These are phyloP conservation scores for Coniferiporia sulphurascens DNA, from an alignment of 1,284 basidiomycete species.

Conservation along the genomic window DNA sequence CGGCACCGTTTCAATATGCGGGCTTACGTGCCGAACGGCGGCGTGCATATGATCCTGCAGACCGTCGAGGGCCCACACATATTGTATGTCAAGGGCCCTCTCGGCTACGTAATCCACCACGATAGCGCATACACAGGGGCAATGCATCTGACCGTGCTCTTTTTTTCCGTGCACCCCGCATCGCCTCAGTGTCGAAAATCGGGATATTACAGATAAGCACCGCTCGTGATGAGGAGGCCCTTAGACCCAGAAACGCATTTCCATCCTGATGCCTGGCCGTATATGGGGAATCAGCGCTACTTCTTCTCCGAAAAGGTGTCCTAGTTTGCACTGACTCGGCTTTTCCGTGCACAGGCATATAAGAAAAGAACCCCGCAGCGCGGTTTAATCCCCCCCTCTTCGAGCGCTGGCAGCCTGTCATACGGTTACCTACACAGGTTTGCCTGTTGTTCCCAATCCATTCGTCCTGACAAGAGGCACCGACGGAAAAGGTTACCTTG, in stretches of 20 bases:
- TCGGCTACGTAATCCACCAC: no score
- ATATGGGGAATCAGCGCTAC: not conserved
- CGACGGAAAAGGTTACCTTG: not conserved
- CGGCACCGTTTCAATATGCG: constrained; percentile 1
- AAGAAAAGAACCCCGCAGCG: not conserved
- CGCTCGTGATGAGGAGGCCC: constrained; percentile 2
- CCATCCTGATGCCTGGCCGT: not conserved
- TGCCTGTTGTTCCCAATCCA: not conserved
- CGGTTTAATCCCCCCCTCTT: not conserved
- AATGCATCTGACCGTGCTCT: not conserved
- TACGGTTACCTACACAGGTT: not conserved
- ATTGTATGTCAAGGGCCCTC: no score
- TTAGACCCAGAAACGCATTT: not conserved
- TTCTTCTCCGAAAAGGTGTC: not conserved
- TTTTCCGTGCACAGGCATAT: not conserved
- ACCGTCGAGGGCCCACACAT: no score
- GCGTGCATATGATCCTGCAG: not conserved
- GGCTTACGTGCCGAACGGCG: not conserved
- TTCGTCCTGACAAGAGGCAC: not conserved
- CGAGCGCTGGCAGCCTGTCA: not conserved
- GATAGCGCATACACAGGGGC: not conserved
- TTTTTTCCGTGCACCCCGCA: not conserved
- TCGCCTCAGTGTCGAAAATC: not conserved
- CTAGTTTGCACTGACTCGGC: not conserved
- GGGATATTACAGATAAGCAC: constrained; percentile 12